Conservation (phyloP, 768 basidiomycete species). For the Auriscalpium vulgare region DNA sequence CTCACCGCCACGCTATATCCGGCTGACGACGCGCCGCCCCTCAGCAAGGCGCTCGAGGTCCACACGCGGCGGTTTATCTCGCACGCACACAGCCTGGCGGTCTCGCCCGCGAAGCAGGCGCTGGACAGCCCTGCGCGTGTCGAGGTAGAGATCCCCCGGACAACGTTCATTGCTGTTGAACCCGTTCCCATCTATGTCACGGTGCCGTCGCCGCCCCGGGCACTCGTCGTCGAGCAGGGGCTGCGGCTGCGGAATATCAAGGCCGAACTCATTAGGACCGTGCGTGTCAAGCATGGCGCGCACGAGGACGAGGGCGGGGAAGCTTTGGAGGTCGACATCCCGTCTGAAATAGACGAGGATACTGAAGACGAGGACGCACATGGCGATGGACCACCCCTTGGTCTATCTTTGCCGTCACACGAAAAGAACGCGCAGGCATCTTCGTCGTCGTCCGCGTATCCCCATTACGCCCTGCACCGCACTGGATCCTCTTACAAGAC, state of each 20-base stretch:
- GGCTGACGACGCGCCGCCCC: constrained; percentile 27
- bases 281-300: constrained; percentile 43
- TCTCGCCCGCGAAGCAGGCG: constrained; percentile 50
- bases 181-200: constrained; percentile 74
- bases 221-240: constrained; percentile 61
- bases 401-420: constrained; percentile 16
- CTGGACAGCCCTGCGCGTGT: constrained; percentile 60
- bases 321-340: constrained; percentile 13
- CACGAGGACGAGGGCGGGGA: constrained; percentile 1
- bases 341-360: constrained; percentile 13
- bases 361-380: constrained; percentile 28
- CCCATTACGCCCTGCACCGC: constrained; percentile 18
- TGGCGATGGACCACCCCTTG: constrained; percentile 28
- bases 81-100: constrained; percentile 45
- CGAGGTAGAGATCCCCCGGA: constrained; percentile 63
- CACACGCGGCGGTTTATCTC: constrained; percentile 72
- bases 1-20: constrained; percentile 58
- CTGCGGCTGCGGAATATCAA: constrained; percentile 74
- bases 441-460: constrained; percentile 19
- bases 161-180: constrained; percentile 65
- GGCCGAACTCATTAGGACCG: constrained; percentile 64
- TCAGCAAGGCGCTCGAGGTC: constrained; percentile 50
- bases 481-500: constrained; percentile 26
- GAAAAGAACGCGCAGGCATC: constrained; percentile 13
- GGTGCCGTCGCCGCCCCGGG: constrained; percentile 63